Base-by-base conservation (phyloP, 306 rosid genomes). In the Vachellia collinsii region DNA sequence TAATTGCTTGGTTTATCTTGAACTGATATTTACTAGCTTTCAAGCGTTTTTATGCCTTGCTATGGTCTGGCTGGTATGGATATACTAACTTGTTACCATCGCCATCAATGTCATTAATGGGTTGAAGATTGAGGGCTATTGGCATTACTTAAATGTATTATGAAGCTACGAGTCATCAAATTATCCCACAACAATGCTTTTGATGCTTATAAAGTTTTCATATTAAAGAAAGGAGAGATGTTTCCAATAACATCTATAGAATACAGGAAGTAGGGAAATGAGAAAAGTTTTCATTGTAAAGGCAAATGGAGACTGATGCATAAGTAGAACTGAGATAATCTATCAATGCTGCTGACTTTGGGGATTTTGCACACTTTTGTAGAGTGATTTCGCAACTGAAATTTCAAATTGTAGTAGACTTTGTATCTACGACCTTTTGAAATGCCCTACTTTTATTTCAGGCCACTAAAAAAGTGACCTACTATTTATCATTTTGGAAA, bases 401-500 rank as follows among this genome's bases (percentile, higher is more conserved):
- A n/a, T 66, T 25, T 79, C 10, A 61, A 42, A 39, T 37, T 61
- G 37, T 12, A 43, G 38, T 37, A 37, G 38, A 58, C 44, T n/a
- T 3, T 41, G 2, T 10, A n/a, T 41, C 65, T 39, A 34, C 46
- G 51, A 36, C 20, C 53, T 62, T 50, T 34, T 46, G 25, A 23
- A 8, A 23, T 46, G 0, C 61, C 59, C 25, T 37, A 3, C 37
- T 75, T 34, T 58, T 64, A 56, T 56, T 56, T 8, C 63, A 7
- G 12, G 10, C 34, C 63, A n/a, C 20, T 12, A 8, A 22, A 20
- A 56, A 7, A 9, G 3, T 8, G 13, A 9, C 59, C 39, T 46
- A 8, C 17, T 75, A 56, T 69, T 39, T n/a, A 13, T 66, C 46
- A 63, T 51, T 58, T 38, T 69, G 14, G 59, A 56, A 72, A 56